Conservation (phyloP, 129 eudicot genomes). For the Pulicaria dysenterica region DNA sequence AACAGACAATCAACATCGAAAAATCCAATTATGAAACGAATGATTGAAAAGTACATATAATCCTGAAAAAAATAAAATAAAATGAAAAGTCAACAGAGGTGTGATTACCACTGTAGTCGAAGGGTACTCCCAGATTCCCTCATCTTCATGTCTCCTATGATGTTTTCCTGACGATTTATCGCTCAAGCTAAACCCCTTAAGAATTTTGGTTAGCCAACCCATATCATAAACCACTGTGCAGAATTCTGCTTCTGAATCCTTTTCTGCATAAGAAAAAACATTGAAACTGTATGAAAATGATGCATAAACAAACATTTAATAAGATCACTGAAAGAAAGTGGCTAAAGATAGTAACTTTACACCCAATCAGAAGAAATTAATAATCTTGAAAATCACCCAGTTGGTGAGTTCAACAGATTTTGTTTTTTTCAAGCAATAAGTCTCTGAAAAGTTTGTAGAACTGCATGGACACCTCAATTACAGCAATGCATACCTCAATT, state of each 20-base stretch:
- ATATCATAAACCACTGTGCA: slow-evolving; percentile 29
- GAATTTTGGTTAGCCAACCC: slow-evolving; percentile 92
- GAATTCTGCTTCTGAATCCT: slow-evolving; percentile 28
- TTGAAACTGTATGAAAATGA: slow-evolving; percentile 4
- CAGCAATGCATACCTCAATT: slow-evolving; percentile 30
- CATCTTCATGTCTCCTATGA: slow-evolving; percentile 63
- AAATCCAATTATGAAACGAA: not conserved
- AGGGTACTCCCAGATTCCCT: slow-evolving; percentile 64
- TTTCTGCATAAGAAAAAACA: slow-evolving; percentile 27
- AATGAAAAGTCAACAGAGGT: slow-evolving; percentile 6
- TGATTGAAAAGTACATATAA: slow-evolving; percentile 1
- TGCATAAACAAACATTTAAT: slow-evolving; percentile 7
- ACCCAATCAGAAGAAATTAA: slow-evolving; percentile 12
- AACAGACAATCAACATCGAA: not conserved
- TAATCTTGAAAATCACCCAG: slow-evolving; percentile 22
- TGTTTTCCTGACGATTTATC: slow-evolving; percentile 71
- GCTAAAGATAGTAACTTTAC: slow-evolving; percentile 17
- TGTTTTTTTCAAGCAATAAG: not conserved
- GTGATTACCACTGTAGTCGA: slow-evolving; percentile 61
- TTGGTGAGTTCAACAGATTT: slow-evolving; percentile 7
- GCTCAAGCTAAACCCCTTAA: slow-evolving; percentile 57
- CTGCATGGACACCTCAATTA: slow-evolving; percentile 41
- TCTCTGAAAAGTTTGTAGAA: slow-evolving; percentile 15
- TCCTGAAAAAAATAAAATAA: not conserved
- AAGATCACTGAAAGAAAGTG: not conserved